Evolutionary conservation across 192 early-diverging fungal genomes (phyloP), one percentile per base, ranked within the genome.

Genomic region (Rhizoclosmatium globosum): DNA sequence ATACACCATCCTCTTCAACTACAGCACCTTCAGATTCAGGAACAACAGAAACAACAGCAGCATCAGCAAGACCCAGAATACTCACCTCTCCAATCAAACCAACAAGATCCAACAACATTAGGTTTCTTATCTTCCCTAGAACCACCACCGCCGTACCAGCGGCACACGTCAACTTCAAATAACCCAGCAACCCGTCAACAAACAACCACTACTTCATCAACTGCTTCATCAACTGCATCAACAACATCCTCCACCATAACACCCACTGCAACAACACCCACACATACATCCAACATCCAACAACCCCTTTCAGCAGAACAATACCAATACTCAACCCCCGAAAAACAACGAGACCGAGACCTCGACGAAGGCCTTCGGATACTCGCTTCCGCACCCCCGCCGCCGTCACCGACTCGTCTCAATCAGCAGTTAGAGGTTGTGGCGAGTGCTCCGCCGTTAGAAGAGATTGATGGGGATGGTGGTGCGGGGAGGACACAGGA

Each of bases 101-200:
- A 7, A 53, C 50, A 53, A 13, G 50, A 53, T 53, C 9, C 9
- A 7, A 53, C 9, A 13, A 53, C 50, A 53, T 7, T 53, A 4
- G 23, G 4, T 62, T 39, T 62, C 9, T 4, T 62, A 19, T 31
- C 60, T 7, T 19, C 11, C 60, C 60, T 62, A 7, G 60, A 62
- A 23, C 60, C 60, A 7, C 60, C 60, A 23, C 60, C 60, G 7
- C 60, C 60, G 7, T 62, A 62, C 21, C 60, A 62, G 23, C 60
- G 21, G 1, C 53, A 56, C 53, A 56, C 53, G 31, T 31, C 31
- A 31, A 31, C 31, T 31, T 31, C 31, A 31, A 31, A 31, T 31
- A 31, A 31, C 31, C 31, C 53, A 56, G 11, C 53, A 56, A 56
- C 53, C 11, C 53, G 53, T n/a, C 53, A 9, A 56, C 53, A 56